phyloP scores from a whole-genome alignment of 805 yeast genomes.

The Nakazawaea siamensis region DNA sequence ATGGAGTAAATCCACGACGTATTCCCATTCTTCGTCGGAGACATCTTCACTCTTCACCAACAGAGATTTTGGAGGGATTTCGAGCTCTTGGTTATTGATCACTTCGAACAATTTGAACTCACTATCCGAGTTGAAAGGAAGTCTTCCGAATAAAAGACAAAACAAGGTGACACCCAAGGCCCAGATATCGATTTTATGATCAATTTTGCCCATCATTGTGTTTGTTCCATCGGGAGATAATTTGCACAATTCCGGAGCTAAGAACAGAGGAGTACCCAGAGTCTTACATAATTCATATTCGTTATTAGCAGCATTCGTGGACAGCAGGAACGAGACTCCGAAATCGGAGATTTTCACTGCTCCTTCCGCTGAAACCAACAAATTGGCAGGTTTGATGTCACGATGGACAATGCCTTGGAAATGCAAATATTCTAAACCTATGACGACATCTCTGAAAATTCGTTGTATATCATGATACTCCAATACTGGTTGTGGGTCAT shows the following conservation, averaged over 20 bases:
- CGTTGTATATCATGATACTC: conserved; percentile 58
- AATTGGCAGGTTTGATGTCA: conserved; percentile 92
- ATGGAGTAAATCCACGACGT: conserved; percentile 50
- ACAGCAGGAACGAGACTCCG: conserved; percentile 79
- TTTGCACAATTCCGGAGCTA: conserved; percentile 87
- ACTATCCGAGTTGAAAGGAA: conserved; percentile 84
- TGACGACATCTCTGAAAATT: conserved; percentile 73
- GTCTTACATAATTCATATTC: conserved; percentile 89
- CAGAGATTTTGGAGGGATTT: conserved; percentile 38
- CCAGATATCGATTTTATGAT: conserved; percentile 89
- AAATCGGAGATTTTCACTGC: conserved; percentile 92
- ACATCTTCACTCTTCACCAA: conserved; percentile 10
- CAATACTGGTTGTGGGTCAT: conserved; percentile 48
- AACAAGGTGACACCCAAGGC: conserved; percentile 89
- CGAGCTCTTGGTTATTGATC: conserved; percentile 55
- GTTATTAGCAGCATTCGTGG: conserved; percentile 29
- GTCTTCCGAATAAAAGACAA: conserved; percentile 77
- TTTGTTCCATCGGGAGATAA: conserved; percentile 35
- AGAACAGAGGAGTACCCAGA: conserved; percentile 96
- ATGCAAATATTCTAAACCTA: conserved; percentile 88
- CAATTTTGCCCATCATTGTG: neutral
- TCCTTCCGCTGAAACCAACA: conserved; percentile 61
- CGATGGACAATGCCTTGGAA: conserved; percentile 87
- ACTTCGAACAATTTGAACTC: conserved; percentile 82
- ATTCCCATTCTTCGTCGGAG: conserved; percentile 19